phyloP scores from a whole-genome alignment of 305 asterid species.

The Fraxinus sp. region DNA sequence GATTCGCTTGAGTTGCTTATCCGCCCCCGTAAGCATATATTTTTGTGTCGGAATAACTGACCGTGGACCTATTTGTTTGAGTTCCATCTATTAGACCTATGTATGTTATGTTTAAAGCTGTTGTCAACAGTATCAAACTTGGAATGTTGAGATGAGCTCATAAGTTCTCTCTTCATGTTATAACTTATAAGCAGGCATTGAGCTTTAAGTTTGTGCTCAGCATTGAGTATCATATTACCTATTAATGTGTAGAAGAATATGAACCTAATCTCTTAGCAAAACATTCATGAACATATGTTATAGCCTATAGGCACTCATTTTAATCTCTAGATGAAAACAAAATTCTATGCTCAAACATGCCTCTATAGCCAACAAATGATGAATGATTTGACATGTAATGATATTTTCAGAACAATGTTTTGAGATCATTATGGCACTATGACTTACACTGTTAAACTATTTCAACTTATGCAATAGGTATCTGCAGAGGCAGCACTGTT shows the following conservation, averaged over 20 bases:
- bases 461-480: conserved; percentile 34
- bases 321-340: no score
- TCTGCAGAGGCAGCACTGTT: conserved; percentile 58
- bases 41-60: background rate
- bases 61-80: background rate
- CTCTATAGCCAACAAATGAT: background rate
- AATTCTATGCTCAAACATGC: background rate
- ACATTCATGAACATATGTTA: background rate
- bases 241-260: background rate
- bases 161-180: background rate
- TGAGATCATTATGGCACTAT: background rate
- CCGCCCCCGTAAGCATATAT: background rate
- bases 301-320: background rate
- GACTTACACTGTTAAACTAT: background rate
- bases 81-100: background rate
- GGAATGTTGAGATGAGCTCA: background rate
- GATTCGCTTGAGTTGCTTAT: background rate
- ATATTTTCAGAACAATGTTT: background rate
- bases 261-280: background rate
- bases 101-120: background rate
- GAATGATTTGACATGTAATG: background rate
- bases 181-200: background rate
- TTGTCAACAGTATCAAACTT: background rate
- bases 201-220: background rate
- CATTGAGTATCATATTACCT: background rate